These are phyloP conservation scores for Aureobasidium sp. DNA, from an alignment of 2,329 filamentous ascomycete genomes.

Conservation along the genomic window DNA sequence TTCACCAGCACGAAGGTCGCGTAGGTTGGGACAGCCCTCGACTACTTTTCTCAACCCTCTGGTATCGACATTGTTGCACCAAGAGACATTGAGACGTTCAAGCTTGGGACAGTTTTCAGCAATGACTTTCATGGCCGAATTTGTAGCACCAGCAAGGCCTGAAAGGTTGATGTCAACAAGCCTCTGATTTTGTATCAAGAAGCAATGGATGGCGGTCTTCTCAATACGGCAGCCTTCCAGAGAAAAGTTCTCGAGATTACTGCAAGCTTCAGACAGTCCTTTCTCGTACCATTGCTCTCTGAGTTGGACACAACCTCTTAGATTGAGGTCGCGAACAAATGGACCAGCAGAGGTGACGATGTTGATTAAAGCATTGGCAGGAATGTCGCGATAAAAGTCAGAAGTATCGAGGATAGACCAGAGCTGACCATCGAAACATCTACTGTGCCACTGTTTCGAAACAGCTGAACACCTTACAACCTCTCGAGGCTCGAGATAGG, in stretches of 20 bases:
- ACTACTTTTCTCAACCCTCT: conserved; percentile 67
- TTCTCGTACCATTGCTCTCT: conserved; percentile 72
- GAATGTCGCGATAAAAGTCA: conserved; percentile 81
- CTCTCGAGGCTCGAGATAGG: conserved; percentile 70
- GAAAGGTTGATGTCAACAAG: conserved; percentile 83
- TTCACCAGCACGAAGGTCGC: conserved; percentile 75
- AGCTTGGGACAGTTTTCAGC: conserved; percentile 72
- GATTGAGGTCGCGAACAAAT: conserved; percentile 83
- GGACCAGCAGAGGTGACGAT: conserved; percentile 81
- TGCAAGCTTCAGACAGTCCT: conserved; percentile 74
- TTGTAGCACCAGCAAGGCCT: conserved; percentile 71
- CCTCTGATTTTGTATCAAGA: conserved; percentile 67
- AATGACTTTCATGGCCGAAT: conserved; percentile 80
- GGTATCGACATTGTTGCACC: conserved; percentile 82
- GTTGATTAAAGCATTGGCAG: conserved; percentile 72
- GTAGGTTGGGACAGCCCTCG: conserved; percentile 63
- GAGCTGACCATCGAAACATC: conserved; percentile 91
- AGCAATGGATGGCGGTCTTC: conserved; percentile 68
- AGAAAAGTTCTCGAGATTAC: conserved; percentile 78
- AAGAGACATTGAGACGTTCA: conserved; percentile 83
- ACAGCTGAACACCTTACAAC: conserved; percentile 71
- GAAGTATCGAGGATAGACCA: conserved; percentile 77
- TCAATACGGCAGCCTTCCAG: conserved; percentile 87
- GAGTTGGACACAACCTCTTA: conserved; percentile 85
- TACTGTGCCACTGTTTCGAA: conserved; percentile 68